Base-by-base conservation (phyloP, 148 eudicot genomes). In the Camellia japonica region DNA sequence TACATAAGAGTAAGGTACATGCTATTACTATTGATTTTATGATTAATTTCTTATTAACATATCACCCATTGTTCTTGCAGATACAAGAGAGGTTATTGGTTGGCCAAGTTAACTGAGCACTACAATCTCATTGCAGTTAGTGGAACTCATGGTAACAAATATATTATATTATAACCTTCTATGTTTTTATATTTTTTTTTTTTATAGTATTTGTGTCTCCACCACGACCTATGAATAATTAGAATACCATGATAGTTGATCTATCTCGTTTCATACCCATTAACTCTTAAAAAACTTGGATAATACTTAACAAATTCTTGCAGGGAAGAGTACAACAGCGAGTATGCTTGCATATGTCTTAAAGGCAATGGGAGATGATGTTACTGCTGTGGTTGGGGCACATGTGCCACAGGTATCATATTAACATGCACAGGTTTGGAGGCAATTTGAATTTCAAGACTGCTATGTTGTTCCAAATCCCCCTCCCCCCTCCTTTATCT, bases 291-390 rank as follows among this genome's bases (percentile, higher is more conserved):
- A 67, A 15, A 15, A 7, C 56, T 49, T 71, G 19, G 6, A 49
- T 51, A 0, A 3, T n/a, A 18, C 3, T 51, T 47, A 9, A 49
- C 3, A 47, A 7, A 52, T 71, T 18, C 74, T 18, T 19, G 4
- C 64, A 76, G 69, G 79, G 55, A 76, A 76, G 42, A 76, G 68
- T 62, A 76, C 79, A n/a, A 60, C 69, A 11, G 69, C 79, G 4
- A 76, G 79, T 61, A 76, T 62, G 79, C 74, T 78, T 54, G 80
- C 74, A 67, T 78, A 67, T 78, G 74, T 68, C 30, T 78, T 78
- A 55, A 78, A 78, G 51, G 73, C 65, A 5, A 66, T 78, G 74
- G 74, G 80, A 68, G 73, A 51, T 38, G 74, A 78, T 68, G 19
- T 78, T 68, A 78, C 73, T 3, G 80, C 74, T 54, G 65, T 78